Evolutionary conservation across 176 grass and related monocot genomes (phyloP).

Genomic region (Oryza glumipatula): DNA sequence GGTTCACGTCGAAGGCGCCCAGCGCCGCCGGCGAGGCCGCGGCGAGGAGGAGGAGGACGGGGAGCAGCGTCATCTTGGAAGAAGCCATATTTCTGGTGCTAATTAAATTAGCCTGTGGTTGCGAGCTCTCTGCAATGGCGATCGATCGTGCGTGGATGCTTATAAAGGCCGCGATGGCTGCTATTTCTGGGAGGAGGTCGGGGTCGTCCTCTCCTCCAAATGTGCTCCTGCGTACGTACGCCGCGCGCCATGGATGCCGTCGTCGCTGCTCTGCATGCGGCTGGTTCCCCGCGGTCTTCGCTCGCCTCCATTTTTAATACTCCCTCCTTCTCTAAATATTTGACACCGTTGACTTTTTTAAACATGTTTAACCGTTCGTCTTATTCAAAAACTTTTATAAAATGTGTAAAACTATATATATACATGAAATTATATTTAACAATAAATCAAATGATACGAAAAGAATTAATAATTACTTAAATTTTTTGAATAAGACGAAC

Average conservation of each 20-base stretch:
- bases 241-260: constrained; percentile 2
- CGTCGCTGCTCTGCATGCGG: neutral
- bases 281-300: neutral
- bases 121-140: neutral
- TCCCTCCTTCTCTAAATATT: too few species aligned
- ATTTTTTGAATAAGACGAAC: too few species aligned
- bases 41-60: constrained; percentile 17
- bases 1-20: constrained; percentile 13
- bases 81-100: constrained; percentile 1
- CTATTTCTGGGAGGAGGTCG: constrained; percentile 28
- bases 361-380: too few species aligned
- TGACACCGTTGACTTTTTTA: too few species aligned
- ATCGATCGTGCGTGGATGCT: neutral
- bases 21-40: neutral
- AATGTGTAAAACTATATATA: too few species aligned
- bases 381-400: too few species aligned
- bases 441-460: too few species aligned
- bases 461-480: too few species aligned
- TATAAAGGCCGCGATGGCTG: neutral
- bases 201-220: constrained; percentile 1
- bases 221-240: neutral
- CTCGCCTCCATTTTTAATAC: neutral
- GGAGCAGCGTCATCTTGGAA: neutral
- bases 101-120: too few species aligned
- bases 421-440: too few species aligned